A percentile compares a stretch with the other conserved stretches of the same genome.
These are phyloP conservation scores for Scytalidium lignicola DNA, from an alignment of 2,329 filamentous ascomycete genomes.

Conservation along the genomic window DNA sequence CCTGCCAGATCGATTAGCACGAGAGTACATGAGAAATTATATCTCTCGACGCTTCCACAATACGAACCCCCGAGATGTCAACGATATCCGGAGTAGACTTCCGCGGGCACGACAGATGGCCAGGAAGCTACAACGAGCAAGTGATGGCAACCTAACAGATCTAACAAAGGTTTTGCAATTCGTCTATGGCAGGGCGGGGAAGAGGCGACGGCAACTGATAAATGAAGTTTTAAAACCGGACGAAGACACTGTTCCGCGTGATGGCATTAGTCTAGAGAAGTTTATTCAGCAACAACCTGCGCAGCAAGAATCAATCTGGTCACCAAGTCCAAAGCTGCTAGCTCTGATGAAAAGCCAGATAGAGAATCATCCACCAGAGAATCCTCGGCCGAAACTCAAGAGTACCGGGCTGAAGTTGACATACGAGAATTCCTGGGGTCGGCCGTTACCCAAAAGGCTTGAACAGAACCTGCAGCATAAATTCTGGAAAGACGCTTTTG, in stretches of 20 bases:
- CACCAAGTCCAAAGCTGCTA: constrained; percentile 13
- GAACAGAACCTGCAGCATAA: constrained; percentile 37
- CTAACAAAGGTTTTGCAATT: constrained; percentile 43
- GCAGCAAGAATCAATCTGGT: background rate
- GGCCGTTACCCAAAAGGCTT: constrained; percentile 34
- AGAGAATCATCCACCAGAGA: constrained; percentile 9
- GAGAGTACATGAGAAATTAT: background rate
- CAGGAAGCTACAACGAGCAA: constrained; percentile 41
- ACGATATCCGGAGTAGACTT: background rate
- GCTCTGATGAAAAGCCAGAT: constrained; percentile 20
- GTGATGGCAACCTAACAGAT: constrained; percentile 41
- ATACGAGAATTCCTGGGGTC: constrained; percentile 44
- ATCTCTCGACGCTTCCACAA: background rate
- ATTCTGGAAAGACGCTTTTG: constrained; percentile 42
- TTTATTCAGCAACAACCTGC: constrained; percentile 10
- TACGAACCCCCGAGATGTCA: background rate
- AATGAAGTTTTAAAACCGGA: constrained; percentile 29
- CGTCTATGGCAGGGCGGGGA: constrained; percentile 49
- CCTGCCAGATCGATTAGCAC: background rate
- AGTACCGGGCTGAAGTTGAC: constrained; percentile 33
- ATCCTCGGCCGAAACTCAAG: constrained; percentile 9
- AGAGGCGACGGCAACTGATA: constrained; percentile 44
- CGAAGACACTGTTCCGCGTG: constrained; percentile 30
- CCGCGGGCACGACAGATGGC: constrained; percentile 42
- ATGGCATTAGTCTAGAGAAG: constrained; percentile 36